Evolutionary conservation across 2,329 filamentous ascomycete species (phyloP), one percentile per base, ranked within the genome.

Genomic region (Plenodomus biglobosus): DNA sequence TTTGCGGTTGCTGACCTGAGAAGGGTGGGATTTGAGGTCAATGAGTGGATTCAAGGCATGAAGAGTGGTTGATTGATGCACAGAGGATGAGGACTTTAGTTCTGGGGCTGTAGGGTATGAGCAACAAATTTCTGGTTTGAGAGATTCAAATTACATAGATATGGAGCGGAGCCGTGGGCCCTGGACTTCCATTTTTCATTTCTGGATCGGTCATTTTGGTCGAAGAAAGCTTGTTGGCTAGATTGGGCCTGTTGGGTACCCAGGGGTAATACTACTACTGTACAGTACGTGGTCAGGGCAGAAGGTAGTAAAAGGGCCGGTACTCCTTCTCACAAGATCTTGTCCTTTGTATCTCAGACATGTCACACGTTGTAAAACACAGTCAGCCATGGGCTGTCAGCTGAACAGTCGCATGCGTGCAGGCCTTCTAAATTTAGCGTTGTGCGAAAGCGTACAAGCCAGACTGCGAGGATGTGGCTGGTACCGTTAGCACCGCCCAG

Each of bases 21-120:
- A 50, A 78, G 91, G 53, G 75, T 96, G 41, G 86, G 85, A 1
- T 96, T 96, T 73, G 92, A 96, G 75, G 85, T 96, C 55, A 82
- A 88, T 45, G 92, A 96, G 73, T 95, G 87, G 84, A 80, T 90
- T 13, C 63, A 73, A 32, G 61, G 63, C 8, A 46, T 69, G 44
- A 48, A 47, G 38, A 38, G 30, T 30, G 36, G 21, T 16, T 38
- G 13, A 35, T 16, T n/a, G 38, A 3, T 18, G n/a, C 16, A 20
- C 21, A 40, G 42, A 46, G 20, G n/a, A 49, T 39, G 35, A 44
- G 36, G 17, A 47, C 13, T 18, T 49, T 24, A 47, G 8, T 3
- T 8, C n/a, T n/a, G n/a, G n/a, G n/a, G n/a, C n/a, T n/a, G n/a
- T n/a, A n/a, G n/a, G n/a, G n/a, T n/a, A n/a, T n/a, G n/a, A n/a